Evolutionary conservation across 805 yeast species (phyloP), one percentile per base, ranked within the genome.

Genomic region (Lipomyces sp.): DNA sequence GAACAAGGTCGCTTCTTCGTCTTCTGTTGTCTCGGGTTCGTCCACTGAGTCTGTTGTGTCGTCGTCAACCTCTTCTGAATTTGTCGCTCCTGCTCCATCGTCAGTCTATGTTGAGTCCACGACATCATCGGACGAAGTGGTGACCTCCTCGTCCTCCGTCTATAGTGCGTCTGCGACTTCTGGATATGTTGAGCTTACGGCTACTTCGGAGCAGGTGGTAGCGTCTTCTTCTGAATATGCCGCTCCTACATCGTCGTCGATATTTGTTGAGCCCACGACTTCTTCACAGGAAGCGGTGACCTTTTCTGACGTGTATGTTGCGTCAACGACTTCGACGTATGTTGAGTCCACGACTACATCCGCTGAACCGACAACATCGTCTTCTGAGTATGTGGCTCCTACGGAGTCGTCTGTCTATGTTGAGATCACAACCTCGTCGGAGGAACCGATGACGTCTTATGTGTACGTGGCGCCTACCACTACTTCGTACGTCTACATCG

Each of bases 141-240:
- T 10, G 6, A 6, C 29, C 10, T 26, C 29, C 10, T 26, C 29
- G 6, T 7, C 29, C 29, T 26, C 6, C 29, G 29, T 26, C 29
- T 26, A 26, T 10, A 34, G 31, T 32, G 14, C 42, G 19, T n/a
- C 43, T n/a, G 1, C 45, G 18, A 35, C 45, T 26, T 29, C 29
- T 23, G 26, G 4, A 18, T 40, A 22, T 7, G 50, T 28, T 19
- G 50, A 33, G 36, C 37, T 40, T 23, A 39, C 44, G 14, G 14
- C 38, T 5, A 31, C 38, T 4, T 31, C 28, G 3, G 45, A 19
- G n/a, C n/a, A n/a, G n/a, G n/a, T 23, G 18, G 10, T 16, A 7
- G 14, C 38, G n/a, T 35, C 24, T 21, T 18, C 45, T 26, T 29
- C 29, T 23, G 26, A 4, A 18, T 40, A 22, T 7, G 50, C 31